A percentile compares a stretch with the other conserved stretches of the same genome.
These are phyloP conservation scores for Ophiostoma perfectum DNA, from an alignment of 2,329 filamentous ascomycete species.

Conservation along the genomic window DNA sequence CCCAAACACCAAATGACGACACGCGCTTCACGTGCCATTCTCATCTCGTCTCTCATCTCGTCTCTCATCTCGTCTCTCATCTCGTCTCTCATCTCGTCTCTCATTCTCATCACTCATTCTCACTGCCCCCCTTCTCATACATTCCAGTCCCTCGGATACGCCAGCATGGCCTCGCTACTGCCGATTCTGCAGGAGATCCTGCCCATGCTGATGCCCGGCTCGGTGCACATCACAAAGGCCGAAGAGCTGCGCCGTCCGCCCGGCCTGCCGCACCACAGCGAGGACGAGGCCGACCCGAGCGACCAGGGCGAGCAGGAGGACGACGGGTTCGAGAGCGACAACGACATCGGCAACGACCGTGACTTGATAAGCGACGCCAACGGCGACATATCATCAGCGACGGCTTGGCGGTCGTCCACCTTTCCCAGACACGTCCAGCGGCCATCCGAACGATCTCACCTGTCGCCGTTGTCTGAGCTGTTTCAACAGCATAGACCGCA, in stretches of 20 bases:
- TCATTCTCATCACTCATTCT: background rate
- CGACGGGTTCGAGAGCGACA: conserved; percentile 21
- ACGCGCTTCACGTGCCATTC: conserved; percentile 6
- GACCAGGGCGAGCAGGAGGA: conserved; percentile 35
- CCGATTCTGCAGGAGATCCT: conserved; percentile 53
- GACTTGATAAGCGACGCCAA: background rate
- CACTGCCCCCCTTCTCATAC: background rate
- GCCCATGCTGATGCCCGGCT: conserved; percentile 53
- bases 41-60: background rate
- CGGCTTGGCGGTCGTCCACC: background rate
- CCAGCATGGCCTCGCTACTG: conserved; percentile 47
- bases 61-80: background rate
- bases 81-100: background rate
- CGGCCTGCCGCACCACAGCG: background rate
- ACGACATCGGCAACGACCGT: background rate
- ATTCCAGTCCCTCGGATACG: background rate
- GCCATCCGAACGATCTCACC: background rate
- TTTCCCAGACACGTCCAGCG: background rate
- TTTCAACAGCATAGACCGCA: background rate
- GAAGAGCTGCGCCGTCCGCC: conserved; percentile 30
- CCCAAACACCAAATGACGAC: conserved; percentile 10
- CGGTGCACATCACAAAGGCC: conserved; percentile 52
- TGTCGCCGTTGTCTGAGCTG: background rate
- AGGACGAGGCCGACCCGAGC: conserved; percentile 29
- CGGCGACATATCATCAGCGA: background rate